Base-by-base conservation (phyloP, 1,284 basidiomycete species). In the Irpex sp. region DNA sequence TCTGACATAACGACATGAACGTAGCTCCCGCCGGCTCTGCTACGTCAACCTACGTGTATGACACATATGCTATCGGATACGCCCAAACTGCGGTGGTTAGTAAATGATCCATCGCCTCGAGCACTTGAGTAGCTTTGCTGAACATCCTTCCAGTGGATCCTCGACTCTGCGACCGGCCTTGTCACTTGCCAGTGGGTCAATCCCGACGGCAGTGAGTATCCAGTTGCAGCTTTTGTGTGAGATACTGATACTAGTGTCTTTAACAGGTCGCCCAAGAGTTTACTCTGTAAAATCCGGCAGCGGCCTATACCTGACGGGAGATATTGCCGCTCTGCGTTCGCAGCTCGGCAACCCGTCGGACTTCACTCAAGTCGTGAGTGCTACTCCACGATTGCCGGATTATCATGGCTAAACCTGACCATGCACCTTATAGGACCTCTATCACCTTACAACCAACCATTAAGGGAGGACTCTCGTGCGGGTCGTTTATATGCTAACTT, bases 81-180 rank as follows among this genome's bases (percentile, higher is more conserved):
- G 64, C 63, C 46, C 65, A 68, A 57, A 67, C 65, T n/a, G 61
- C 63, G 9, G 63, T 68, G 50, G 67, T 66, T 43, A 11, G 66
- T 64, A 4, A 31, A 6, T 11, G 2, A n/a, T 11, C 19, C 39
- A 1, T 9, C 21, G 21, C 5, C 9, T 15, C 26, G 5, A 6
- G 11, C 36, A 13, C 15, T 17, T 5, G 11, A 11, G 13, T 15
- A 19, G 53, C 43, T 13, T 13, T 47, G n/a, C 26, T 19, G 31
- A 9, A 21, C 17, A 26, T 11, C 26, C 5, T 9, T 39, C 39
- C 57, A 61, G 58, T 59, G 59, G 50, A 46, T 47, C 53, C 50
- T 67, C 31, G 65, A 66, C 47, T 60, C 62, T 15, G 7, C 9
- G n/a, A 65, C 61, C 7, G 63, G 62, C 49, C 56, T 47, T 46